phyloP scores from a whole-genome alignment of 1,284 basidiomycete genomes.

The Tilletia caries region DNA sequence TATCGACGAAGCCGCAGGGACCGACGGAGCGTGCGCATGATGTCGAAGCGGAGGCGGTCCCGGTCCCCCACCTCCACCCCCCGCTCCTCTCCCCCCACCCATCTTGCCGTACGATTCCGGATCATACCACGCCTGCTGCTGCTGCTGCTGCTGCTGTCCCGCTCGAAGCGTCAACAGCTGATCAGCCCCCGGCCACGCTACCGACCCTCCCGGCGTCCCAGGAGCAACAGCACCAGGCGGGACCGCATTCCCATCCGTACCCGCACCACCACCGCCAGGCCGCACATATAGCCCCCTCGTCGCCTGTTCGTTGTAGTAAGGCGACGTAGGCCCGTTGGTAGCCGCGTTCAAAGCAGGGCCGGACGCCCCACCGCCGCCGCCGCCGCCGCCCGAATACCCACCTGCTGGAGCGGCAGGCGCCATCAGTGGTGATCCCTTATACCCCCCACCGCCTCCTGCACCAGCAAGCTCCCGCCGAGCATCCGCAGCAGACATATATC shows the following conservation, averaged over 20 bases:
- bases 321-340: too few species aligned
- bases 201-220: neutral
- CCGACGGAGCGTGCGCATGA: neutral
- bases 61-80: neutral
- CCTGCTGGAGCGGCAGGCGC: neutral
- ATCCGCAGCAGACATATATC: neutral
- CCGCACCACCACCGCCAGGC: too few species aligned
- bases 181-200: neutral
- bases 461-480: neutral
- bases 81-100: neutral
- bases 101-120: neutral
- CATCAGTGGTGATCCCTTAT: neutral
- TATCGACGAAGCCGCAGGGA: too few species aligned
- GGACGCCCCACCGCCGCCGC: neutral
- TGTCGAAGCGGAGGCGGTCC: neutral
- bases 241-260: too few species aligned
- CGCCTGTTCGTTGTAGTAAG: neutral
- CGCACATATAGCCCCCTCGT: neutral
- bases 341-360: too few species aligned
- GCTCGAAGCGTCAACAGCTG: neutral
- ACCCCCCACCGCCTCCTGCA: neutral
- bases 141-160: neutral
- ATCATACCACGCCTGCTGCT: neutral
- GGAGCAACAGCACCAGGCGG: too few species aligned
- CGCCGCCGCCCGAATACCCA: too few species aligned